Percentiles rank a stretch among this genome's conserved stretches.
Conservation (phyloP, 2,329 filamentous ascomycete genomes). For the Colletotrichum orbiculare region DNA sequence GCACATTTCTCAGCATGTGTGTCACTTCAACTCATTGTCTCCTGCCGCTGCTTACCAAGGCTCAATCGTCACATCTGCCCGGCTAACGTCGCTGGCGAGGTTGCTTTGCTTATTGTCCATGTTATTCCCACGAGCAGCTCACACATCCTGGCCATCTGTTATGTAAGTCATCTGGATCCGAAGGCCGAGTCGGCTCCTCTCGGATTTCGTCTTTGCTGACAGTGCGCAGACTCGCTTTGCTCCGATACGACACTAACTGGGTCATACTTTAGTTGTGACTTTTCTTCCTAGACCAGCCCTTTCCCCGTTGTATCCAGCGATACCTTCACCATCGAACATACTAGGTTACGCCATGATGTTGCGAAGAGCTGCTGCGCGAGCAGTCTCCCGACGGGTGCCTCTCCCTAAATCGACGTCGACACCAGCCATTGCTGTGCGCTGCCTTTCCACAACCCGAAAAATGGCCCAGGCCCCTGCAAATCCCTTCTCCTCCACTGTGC, state of each 20-base stretch:
- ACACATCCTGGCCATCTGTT: background rate
- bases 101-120: conserved; percentile 8
- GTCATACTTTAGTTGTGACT: background rate
- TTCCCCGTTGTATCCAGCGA: background rate
- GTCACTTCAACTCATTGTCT: background rate
- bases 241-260: conserved; percentile 12
- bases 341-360: conserved; percentile 42
- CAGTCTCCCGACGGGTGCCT: conserved; percentile 43
- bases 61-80: conserved; percentile 13
- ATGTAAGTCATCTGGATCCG: conserved; percentile 16
- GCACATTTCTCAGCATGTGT: background rate
- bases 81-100: conserved; percentile 9
- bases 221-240: background rate
- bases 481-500: conserved; percentile 40
- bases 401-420: conserved; percentile 37
- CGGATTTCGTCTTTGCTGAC: conserved; percentile 14
- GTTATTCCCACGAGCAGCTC: conserved; percentile 15
- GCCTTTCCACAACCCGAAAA: conserved; percentile 45
- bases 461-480: conserved; percentile 42
- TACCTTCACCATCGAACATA: background rate
- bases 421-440: conserved; percentile 41
- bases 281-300: background rate
- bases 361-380: conserved; percentile 46
- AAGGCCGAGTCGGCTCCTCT: conserved; percentile 11
- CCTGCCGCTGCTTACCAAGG: conserved; percentile 33